These are phyloP conservation scores for Knufia petricola DNA, from an alignment of 2,329 filamentous ascomycete species.

Conservation along the genomic window DNA sequence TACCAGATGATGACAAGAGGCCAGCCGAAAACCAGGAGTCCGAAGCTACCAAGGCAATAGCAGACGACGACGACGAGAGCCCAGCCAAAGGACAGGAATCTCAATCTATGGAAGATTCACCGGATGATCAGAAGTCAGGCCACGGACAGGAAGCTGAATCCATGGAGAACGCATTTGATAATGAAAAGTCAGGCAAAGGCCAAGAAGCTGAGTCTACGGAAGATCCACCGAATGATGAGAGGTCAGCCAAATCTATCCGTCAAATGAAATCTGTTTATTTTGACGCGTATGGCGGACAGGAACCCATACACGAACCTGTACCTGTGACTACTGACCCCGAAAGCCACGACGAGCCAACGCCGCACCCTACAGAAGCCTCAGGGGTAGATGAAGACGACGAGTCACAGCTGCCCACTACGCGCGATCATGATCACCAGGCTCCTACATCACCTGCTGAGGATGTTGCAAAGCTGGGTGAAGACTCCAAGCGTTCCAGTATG, in stretches of 20 bases:
- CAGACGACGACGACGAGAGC: too few relatives aligned
- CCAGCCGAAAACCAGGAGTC: background rate
- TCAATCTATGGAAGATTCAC: too few relatives aligned
- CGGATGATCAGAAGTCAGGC: too few relatives aligned
- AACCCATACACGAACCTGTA: too few relatives aligned
- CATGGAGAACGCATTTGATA: too few relatives aligned
- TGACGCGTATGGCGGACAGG: background rate
- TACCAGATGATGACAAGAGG: background rate
- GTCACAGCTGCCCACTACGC: background rate
- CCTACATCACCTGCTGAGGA: conserved; percentile 1
- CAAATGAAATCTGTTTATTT: conserved; percentile 1
- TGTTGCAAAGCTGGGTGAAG: background rate
- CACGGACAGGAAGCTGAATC: too few relatives aligned
- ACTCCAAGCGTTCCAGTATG: background rate
- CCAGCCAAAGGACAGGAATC: too few relatives aligned
- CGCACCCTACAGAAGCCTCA: background rate
- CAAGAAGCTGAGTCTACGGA: background rate
- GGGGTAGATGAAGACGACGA: background rate
- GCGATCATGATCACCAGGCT: background rate
- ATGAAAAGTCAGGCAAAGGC: too few relatives aligned
- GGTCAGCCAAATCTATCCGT: background rate
- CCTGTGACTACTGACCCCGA: background rate
- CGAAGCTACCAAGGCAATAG: too few relatives aligned
- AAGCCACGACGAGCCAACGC: background rate
- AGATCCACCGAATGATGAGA: background rate